Conservation (phyloP, 2,329 filamentous ascomycete genomes). For the Aspergillus sp. region DNA sequence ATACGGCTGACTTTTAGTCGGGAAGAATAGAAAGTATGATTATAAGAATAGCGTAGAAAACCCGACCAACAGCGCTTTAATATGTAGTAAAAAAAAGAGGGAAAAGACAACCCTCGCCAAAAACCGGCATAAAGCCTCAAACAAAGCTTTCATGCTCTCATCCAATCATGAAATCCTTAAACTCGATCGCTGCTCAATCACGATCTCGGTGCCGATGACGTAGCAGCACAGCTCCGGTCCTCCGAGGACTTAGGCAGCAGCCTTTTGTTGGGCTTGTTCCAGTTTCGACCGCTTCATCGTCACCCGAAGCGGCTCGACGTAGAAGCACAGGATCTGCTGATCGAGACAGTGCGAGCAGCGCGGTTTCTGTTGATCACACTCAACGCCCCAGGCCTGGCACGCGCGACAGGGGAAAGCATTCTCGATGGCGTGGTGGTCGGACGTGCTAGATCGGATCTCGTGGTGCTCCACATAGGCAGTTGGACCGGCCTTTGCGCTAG, state of each 20-base stretch:
- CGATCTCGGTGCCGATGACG: not conserved
- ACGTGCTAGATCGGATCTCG: not conserved
- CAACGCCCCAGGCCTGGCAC: constrained; percentile 28
- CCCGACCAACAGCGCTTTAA: not conserved
- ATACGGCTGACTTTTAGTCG: not conserved
- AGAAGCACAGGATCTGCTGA: constrained; percentile 35
- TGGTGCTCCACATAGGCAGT: not conserved
- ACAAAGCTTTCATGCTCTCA: not conserved
- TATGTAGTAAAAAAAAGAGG: not conserved
- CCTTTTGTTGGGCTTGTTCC: not conserved
- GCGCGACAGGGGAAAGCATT: constrained; percentile 23
- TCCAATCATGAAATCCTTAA: not conserved
- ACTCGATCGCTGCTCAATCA: not conserved
- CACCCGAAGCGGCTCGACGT: constrained; percentile 27
- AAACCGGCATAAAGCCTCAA: not conserved
- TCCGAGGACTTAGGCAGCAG: too few species aligned
- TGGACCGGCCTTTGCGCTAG: not conserved
- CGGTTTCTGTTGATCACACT: constrained; percentile 30
- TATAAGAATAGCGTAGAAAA: not conserved
- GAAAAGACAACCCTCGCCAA: not conserved
- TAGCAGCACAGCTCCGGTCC: too few species aligned
- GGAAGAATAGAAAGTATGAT: not conserved
- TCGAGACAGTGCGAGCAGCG: constrained; percentile 33
- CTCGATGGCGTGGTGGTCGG: not conserved
- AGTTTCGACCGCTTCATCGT: constrained; percentile 18